These are phyloP conservation scores for Talaromyces sp. DNA, from an alignment of 2,329 filamentous ascomycete species.

Conservation along the genomic window DNA sequence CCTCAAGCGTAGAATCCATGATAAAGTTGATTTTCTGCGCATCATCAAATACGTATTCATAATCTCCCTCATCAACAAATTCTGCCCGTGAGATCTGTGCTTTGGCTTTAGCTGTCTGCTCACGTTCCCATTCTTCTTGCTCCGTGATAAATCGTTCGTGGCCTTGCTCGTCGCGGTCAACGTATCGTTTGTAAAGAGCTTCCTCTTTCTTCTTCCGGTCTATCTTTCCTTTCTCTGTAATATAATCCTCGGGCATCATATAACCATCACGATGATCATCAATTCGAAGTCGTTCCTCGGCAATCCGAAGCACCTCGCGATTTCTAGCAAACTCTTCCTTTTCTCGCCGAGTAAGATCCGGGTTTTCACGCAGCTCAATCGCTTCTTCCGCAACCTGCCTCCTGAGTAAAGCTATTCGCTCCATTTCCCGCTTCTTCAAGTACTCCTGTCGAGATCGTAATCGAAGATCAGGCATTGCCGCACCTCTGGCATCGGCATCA, in stretches of 20 bases:
- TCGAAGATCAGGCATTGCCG: constrained; percentile 75
- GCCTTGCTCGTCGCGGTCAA: constrained; percentile 81
- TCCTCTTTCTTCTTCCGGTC: constrained; percentile 84
- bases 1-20: constrained; percentile 68
- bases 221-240: constrained; percentile 87
- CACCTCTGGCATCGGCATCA: constrained; percentile 63
- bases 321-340: constrained; percentile 87
- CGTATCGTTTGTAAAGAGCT: constrained; percentile 83
- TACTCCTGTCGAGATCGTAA: constrained; percentile 87
- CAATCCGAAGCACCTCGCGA: constrained; percentile 72
- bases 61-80: constrained; percentile 73
- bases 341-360: constrained; percentile 70
- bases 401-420: constrained; percentile 78
- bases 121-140: constrained; percentile 91
- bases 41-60: constrained; percentile 91
- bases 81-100: constrained; percentile 75
- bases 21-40: constrained; percentile 83
- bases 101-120: constrained; percentile 83
- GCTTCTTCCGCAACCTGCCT: constrained; percentile 89
- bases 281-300: constrained; percentile 79
- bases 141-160: constrained; percentile 89
- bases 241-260: constrained; percentile 88
- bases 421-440: constrained; percentile 83
- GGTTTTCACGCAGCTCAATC: constrained; percentile 73
- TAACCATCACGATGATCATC: constrained; percentile 93